Percentiles rank a stretch among this genome's conserved stretches.
Evolutionary conservation across 2,329 filamentous ascomycete species (phyloP).

Genomic region (Pezicula rhizophila): DNA sequence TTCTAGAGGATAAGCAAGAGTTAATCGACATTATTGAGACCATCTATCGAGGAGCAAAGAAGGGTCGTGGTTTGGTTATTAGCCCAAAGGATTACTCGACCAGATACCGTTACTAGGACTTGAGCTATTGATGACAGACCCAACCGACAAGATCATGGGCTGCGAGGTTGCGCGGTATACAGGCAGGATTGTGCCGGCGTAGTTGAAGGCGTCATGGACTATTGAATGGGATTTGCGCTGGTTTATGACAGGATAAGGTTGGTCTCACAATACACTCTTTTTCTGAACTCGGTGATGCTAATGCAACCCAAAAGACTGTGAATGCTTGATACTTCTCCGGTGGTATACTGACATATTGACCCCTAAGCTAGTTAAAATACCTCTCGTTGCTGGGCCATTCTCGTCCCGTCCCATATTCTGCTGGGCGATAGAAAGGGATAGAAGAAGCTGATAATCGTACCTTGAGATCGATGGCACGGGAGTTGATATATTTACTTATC

Average conservation of each 20-base stretch:
- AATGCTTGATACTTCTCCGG: constrained; percentile 28
- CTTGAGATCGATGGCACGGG: too few relatives aligned
- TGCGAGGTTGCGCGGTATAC: not conserved
- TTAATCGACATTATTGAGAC: constrained; percentile 98
- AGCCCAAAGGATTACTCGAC: constrained; percentile 83
- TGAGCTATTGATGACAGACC: not conserved
- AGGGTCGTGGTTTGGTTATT: constrained; percentile 91
- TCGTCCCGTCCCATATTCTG: too few relatives aligned
- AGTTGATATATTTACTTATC: too few relatives aligned
- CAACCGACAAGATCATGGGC: not conserved
- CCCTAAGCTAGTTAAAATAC: too few relatives aligned
- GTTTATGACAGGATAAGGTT: constrained; percentile 24
- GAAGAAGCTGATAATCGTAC: too few relatives aligned
- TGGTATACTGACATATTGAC: too few relatives aligned
- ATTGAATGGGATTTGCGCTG: not conserved
- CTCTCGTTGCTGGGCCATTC: too few relatives aligned
- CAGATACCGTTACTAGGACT: constrained; percentile 57
- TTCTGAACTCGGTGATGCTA: constrained; percentile 25
- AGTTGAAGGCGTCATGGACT: constrained; percentile 6
- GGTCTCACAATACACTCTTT: constrained; percentile 28
- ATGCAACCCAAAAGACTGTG: constrained; percentile 24
- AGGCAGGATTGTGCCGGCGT: not conserved
- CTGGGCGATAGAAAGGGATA: too few relatives aligned
- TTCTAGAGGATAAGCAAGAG: constrained; percentile 96
- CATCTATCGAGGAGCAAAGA: constrained; percentile 97